Conservation (phyloP, 2,329 filamentous ascomycete genomes). For the Mycosphaerella sp. region DNA sequence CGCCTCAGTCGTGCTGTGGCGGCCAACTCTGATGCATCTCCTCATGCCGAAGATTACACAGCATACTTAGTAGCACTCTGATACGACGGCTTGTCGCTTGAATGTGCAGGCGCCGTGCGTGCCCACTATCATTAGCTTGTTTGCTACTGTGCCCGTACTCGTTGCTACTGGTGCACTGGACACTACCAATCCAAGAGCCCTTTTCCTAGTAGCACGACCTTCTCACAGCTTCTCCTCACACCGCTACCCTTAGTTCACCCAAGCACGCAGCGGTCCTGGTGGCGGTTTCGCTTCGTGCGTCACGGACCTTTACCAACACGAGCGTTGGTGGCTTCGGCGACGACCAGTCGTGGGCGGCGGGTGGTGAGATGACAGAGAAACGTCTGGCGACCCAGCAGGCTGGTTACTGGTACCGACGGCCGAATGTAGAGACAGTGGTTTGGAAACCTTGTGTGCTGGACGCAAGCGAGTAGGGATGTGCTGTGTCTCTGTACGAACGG, state of each 20-base stretch:
- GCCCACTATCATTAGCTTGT: constrained; percentile 2
- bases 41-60: constrained; percentile 1
- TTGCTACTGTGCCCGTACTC: background rate
- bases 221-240: constrained; percentile 1
- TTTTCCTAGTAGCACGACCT: constrained; percentile 1
- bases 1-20: background rate
- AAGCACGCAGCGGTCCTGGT: background rate
- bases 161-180: background rate
- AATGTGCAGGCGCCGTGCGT: constrained; percentile 4
- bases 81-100: constrained; percentile 4
- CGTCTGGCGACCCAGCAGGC: constrained; percentile 6
- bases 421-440: background rate
- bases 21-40: background rate
- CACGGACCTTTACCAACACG: background rate
- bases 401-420: constrained; percentile 8
- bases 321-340: background rate
- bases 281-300: constrained; percentile 2
- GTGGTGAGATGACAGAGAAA: background rate
- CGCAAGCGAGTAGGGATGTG: background rate
- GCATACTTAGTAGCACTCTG: constrained; percentile 5
- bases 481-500: background rate
- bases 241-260: constrained; percentile 1
- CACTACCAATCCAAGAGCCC: background rate
- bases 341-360: constrained; percentile 4
- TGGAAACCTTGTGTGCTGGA: constrained; percentile 2